Percentiles rank a stretch among this genome's conserved stretches.
Evolutionary conservation across 2,329 filamentous ascomycete species (phyloP).

Genomic region (Passalora sequoiae): DNA sequence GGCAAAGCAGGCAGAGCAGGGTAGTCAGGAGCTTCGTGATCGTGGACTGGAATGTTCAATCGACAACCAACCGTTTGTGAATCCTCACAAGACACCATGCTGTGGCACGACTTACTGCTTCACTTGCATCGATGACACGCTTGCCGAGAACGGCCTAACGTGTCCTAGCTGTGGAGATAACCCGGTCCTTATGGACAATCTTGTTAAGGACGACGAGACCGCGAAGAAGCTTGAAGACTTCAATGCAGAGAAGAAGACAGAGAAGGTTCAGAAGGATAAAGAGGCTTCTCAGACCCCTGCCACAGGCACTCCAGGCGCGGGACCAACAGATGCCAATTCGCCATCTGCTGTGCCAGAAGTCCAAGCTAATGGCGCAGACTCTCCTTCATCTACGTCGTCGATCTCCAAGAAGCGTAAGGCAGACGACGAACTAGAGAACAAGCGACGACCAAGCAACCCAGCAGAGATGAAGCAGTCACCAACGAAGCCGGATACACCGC

Average conservation of each 20-base stretch:
- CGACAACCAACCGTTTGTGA: slow-evolving; percentile 97
- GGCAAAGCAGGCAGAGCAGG: slow-evolving; percentile 65
- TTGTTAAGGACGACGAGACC: slow-evolving; percentile 76
- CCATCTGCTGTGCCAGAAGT: slow-evolving; percentile 20
- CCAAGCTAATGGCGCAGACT: slow-evolving; percentile 30
- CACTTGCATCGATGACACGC: slow-evolving; percentile 98
- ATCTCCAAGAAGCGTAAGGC: slow-evolving; percentile 74
- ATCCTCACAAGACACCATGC: slow-evolving; percentile 98
- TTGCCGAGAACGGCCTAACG: slow-evolving; percentile 97
- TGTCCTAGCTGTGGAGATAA: slow-evolving; percentile 90
- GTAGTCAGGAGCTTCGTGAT: slow-evolving; percentile 81
- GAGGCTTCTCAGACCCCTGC: slow-evolving; percentile 37
- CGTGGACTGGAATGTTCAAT: slow-evolving; percentile 87
- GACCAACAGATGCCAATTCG: slow-evolving; percentile 17
- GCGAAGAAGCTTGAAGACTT: slow-evolving; percentile 82
- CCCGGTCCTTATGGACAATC: slow-evolving; percentile 78
- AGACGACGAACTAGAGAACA: slow-evolving; percentile 57
- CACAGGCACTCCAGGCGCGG: slow-evolving; percentile 19
- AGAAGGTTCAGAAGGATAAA: slow-evolving; percentile 42
- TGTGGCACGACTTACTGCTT: slow-evolving; percentile 98
- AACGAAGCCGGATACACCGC: slow-evolving; percentile 34
- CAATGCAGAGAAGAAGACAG: slow-evolving; percentile 49
- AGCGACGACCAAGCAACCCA: slow-evolving; percentile 41
- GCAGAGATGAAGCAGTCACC: slow-evolving; percentile 40
- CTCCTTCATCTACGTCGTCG: slow-evolving; percentile 31